Conservation (phyloP, 371 early-diverging fungal genomes). For the Entomophthora muscae region DNA sequence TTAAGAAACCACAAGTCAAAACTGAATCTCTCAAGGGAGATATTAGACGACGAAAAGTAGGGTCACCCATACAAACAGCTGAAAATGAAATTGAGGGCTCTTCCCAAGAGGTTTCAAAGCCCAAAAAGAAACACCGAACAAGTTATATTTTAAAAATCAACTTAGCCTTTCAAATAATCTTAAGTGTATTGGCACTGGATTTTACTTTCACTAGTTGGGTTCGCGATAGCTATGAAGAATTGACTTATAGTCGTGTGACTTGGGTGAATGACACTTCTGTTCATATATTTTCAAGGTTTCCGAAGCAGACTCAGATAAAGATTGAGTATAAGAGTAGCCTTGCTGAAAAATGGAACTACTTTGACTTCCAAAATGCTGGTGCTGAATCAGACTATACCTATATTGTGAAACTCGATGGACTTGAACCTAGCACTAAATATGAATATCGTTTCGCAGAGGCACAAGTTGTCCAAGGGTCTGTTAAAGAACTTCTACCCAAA, state of each 20-base stretch:
- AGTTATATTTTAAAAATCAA: not conserved
- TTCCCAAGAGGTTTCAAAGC: not conserved
- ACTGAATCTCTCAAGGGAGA: not conserved
- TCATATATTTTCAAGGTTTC: not conserved
- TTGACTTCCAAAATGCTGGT: too few species aligned
- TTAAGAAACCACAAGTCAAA: not conserved
- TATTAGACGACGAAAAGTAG: not conserved
- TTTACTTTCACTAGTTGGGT: not conserved
- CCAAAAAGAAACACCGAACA: not conserved
- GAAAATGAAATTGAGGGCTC: not conserved
- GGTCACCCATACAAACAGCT: not conserved
- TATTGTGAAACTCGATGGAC: not conserved
- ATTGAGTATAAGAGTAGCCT: not conserved
- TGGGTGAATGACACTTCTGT: not conserved
- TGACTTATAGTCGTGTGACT: slow-evolving; percentile 1
- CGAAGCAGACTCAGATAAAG: not conserved
- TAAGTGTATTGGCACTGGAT: not conserved
- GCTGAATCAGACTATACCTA: not conserved
- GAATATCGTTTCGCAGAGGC: not conserved
- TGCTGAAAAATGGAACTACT: not conserved
- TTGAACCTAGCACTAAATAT: not conserved
- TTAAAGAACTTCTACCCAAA: not conserved
- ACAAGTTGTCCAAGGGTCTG: not conserved
- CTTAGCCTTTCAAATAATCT: not conserved
- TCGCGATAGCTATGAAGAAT: not conserved